phyloP scores from a whole-genome alignment of 192 early-diverging fungal species.

The Podila horticola region DNA sequence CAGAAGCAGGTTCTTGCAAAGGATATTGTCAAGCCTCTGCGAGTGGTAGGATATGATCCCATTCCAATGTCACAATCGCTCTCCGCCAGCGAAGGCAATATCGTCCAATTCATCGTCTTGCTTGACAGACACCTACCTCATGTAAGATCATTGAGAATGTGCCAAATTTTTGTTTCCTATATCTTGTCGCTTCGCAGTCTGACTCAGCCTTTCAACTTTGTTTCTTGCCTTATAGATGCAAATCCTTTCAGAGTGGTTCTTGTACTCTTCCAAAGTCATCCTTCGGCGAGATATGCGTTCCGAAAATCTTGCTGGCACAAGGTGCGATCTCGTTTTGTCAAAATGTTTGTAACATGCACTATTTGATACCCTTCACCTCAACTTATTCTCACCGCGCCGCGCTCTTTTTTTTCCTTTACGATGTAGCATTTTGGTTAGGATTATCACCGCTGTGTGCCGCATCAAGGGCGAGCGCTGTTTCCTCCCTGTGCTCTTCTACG shows the following conservation, averaged over 20 bases:
- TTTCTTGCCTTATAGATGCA: constrained; percentile 9
- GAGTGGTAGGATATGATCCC: constrained; percentile 2
- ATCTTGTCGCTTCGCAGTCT: background rate
- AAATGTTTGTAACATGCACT: no score
- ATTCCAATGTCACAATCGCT: constrained; percentile 17
- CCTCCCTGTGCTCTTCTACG: constrained; percentile 16
- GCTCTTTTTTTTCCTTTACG: background rate
- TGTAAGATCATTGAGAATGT: constrained; percentile 4
- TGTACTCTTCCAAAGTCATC: constrained; percentile 2
- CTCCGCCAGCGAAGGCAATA: constrained; percentile 2
- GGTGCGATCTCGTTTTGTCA: background rate
- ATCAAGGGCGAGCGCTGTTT: background rate
- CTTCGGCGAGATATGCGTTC: constrained; percentile 3
- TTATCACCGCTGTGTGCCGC: constrained; percentile 16
- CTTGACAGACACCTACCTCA: constrained; percentile 12
- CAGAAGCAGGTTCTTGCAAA: background rate
- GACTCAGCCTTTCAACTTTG: background rate
- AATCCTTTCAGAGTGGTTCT: constrained; percentile 12
- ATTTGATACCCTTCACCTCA: no score
- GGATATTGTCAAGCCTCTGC: background rate
- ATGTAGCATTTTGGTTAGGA: constrained; percentile 20
- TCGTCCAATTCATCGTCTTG: constrained; percentile 23
- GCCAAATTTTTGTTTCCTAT: no score
- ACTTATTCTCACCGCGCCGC: background rate
- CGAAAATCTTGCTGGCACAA: background rate